A percentile compares a stretch with the other conserved stretches of the same genome.
phyloP scores from a whole-genome alignment of 768 basidiomycete genomes.

The Lactarius vividus region DNA sequence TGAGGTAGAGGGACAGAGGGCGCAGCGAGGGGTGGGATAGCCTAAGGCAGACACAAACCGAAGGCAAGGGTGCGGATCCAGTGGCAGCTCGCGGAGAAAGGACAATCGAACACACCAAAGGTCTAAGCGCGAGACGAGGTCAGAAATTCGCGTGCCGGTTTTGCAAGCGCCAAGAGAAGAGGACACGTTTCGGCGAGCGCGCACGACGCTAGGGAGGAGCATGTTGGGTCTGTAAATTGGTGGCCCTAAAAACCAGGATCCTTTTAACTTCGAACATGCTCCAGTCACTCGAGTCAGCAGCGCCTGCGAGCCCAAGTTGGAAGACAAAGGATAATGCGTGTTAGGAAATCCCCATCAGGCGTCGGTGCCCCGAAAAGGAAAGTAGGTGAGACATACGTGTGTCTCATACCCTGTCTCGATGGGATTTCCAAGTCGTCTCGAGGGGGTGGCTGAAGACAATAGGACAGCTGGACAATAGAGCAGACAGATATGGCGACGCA shows the following conservation, averaged over 20 bases:
- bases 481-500: background rate
- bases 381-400: background rate
- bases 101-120: background rate
- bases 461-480: conserved; percentile 13
- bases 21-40: background rate
- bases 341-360: conserved; percentile 21
- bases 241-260: conserved; percentile 2
- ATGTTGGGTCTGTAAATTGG: background rate
- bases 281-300: conserved; percentile 2
- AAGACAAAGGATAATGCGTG: conserved; percentile 20
- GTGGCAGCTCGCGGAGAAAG: background rate
- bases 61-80: background rate
- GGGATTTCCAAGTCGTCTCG: background rate
- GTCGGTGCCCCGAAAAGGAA: conserved; percentile 12
- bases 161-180: background rate
- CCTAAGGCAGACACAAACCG: background rate
- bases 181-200: background rate
- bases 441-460: conserved; percentile 13
- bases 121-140: background rate
- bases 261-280: conserved; percentile 10
- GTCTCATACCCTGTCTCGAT: conserved; percentile 7
- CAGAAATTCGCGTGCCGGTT: background rate
- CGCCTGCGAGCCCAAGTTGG: conserved; percentile 9
- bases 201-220: background rate
- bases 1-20: background rate